phyloP scores from a whole-genome alignment of 108 stramenopile genomes.

The Cyclotella kingstonii region DNA sequence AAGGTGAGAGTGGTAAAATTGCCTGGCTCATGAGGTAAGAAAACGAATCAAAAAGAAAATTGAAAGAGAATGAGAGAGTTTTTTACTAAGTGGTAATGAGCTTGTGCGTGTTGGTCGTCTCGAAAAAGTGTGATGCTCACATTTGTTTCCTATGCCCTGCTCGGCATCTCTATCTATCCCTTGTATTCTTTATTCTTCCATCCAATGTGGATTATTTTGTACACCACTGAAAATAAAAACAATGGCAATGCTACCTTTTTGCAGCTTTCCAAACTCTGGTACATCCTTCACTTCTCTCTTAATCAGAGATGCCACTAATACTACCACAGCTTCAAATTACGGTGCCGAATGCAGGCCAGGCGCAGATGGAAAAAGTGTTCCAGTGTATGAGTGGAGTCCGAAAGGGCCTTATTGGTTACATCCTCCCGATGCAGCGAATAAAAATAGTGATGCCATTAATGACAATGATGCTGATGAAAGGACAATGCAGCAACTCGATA shows the following conservation, averaged over 20 bases:
- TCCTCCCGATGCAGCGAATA: slow-evolving; percentile 3
- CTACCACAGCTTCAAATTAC: slow-evolving; percentile 47
- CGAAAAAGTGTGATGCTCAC: no score
- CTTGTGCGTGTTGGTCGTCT: not conserved
- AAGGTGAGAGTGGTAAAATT: slow-evolving; percentile 21
- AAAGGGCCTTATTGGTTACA: slow-evolving; percentile 37
- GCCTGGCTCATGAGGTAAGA: slow-evolving; percentile 38
- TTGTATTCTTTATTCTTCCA: not conserved
- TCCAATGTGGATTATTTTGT: not conserved
- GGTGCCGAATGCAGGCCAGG: slow-evolving; percentile 33
- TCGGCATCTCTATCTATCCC: no score
- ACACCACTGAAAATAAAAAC: not conserved
- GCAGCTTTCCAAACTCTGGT: slow-evolving; percentile 49
- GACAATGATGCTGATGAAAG: slow-evolving; percentile 1
- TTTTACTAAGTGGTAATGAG: not conserved
- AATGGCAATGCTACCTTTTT: no score
- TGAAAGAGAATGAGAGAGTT: not conserved
- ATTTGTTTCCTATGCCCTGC: no score
- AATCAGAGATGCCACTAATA: slow-evolving; percentile 13
- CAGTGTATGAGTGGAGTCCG: slow-evolving; percentile 29
- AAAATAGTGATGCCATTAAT: not conserved
- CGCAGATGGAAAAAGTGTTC: slow-evolving; percentile 27
- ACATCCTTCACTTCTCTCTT: slow-evolving; percentile 45
- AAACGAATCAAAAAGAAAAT: not conserved
- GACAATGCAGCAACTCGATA: not conserved